Evolutionary conservation across 2,329 filamentous ascomycete species (phyloP).

Genomic region (Colletotrichum shisoi): DNA sequence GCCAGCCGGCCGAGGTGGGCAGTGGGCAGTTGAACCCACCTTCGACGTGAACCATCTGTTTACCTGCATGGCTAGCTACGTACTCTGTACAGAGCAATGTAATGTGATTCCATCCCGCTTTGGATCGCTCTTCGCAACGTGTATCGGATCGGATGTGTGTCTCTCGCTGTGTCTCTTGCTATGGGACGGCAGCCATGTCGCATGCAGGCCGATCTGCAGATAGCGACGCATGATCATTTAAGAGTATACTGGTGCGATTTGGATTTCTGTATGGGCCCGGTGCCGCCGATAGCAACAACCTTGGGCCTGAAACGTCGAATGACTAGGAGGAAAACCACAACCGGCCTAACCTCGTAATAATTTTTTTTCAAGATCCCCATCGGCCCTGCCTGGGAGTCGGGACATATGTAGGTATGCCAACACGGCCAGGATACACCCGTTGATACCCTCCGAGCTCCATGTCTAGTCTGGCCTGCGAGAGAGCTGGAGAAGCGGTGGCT

Average conservation of each 20-base stretch:
- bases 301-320: neutral
- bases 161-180: neutral
- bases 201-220: conserved; percentile 9
- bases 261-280: neutral
- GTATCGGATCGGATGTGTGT: neutral
- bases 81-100: too few species aligned
- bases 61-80: too few species aligned
- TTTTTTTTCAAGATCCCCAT: neutral
- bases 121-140: neutral
- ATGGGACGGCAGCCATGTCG: neutral
- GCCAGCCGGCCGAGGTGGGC: neutral
- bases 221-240: neutral
- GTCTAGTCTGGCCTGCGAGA: conserved; percentile 1
- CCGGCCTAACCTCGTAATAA: neutral
- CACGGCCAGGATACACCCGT: neutral
- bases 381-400: neutral
- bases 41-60: neutral
- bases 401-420: neutral
- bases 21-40: neutral
- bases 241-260: too few species aligned
- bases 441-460: neutral
- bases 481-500: conserved; percentile 7
- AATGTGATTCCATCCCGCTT: neutral
- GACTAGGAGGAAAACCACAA: conserved; percentile 16
- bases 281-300: conserved; percentile 3